Conservation (phyloP, 768 basidiomycete species). For the Gloeophyllum trabeum region DNA sequence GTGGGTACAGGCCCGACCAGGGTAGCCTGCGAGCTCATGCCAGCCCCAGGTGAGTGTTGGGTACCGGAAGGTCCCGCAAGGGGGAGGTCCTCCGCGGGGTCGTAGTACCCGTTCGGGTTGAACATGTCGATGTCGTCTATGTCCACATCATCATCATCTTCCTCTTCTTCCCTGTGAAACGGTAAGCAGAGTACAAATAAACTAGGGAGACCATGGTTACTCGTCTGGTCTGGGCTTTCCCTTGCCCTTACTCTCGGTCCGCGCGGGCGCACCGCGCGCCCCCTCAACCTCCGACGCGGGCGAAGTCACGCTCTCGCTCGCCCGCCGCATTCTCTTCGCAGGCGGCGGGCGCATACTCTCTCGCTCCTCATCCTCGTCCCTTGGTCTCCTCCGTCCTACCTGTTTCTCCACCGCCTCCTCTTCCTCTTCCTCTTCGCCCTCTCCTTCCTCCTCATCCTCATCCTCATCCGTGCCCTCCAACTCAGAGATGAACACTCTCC, state of each 20-base stretch:
- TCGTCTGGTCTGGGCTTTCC: not conserved
- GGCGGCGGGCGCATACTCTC: not conserved
- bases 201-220: not conserved
- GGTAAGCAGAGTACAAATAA: not conserved
- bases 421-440: conserved; percentile 5
- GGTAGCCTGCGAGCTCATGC: too few species aligned
- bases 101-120: not conserved
- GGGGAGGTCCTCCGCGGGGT: too few species aligned
- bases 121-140: not conserved
- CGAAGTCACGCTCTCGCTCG: not conserved
- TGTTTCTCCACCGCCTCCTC: not conserved
- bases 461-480: conserved; percentile 1
- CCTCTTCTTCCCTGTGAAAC: not conserved
- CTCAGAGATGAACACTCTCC: not conserved
- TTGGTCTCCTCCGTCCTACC: not conserved
- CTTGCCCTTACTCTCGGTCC: not conserved
- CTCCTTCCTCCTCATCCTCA: conserved; percentile 6
- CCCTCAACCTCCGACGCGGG: not conserved
- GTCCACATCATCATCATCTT: not conserved
- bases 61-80: too few species aligned
- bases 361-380: not conserved
- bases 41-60: too few species aligned
- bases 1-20: too few species aligned
- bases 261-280: not conserved
- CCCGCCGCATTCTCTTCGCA: not conserved